Evolutionary conservation across 306 rosid species (phyloP).

Genomic region (Fragaria ananassa): DNA sequence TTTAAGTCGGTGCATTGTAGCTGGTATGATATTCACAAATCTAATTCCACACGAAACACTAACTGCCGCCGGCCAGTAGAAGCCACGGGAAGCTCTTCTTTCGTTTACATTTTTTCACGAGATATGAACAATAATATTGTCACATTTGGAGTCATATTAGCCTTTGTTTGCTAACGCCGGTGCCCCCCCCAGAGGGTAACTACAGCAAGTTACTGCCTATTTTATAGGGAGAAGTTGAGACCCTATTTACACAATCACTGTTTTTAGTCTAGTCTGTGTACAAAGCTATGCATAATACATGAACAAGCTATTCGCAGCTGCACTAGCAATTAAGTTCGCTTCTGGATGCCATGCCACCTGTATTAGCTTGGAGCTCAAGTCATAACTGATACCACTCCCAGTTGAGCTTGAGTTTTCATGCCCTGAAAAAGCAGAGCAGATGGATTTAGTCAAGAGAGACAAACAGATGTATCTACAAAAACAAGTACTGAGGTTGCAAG

Average conservation of each 20-base stretch:
- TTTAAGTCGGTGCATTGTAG: no score
- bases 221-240: background rate
- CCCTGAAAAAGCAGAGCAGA: constrained; percentile 33
- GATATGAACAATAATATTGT: background rate
- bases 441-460: background rate
- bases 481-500: background rate
- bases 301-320: constrained; percentile 50
- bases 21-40: no score
- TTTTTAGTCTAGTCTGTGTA: constrained; percentile 19
- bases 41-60: no score
- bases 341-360: constrained; percentile 69
- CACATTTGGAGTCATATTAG: background rate
- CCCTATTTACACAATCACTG: constrained; percentile 11
- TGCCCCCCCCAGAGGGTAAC: background rate
- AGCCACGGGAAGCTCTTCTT: background rate
- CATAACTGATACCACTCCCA: constrained; percentile 23
- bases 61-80: no score
- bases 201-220: background rate
- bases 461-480: background rate
- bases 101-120: background rate
- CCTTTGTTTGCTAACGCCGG: background rate
- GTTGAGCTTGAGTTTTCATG: constrained; percentile 33
- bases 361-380: constrained; percentile 42
- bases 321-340: constrained; percentile 54
- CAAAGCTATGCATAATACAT: constrained; percentile 43